These are phyloP conservation scores for Symbiodinium natans DNA, from an alignment of 73 alveolate genomes.

Conservation along the genomic window DNA sequence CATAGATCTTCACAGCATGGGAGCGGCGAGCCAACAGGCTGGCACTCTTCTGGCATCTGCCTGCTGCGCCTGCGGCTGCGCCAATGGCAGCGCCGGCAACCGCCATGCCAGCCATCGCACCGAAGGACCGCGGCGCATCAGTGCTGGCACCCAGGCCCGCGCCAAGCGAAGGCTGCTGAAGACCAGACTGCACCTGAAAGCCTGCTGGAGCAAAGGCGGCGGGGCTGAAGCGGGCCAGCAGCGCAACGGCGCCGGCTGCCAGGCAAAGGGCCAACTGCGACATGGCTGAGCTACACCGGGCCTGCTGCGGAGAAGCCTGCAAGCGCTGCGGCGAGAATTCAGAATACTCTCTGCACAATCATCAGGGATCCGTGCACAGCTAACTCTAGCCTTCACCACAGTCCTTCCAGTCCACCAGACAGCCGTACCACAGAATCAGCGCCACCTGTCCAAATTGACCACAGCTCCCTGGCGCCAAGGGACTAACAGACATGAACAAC, in stretches of 20 bases:
- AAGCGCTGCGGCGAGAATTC: neutral
- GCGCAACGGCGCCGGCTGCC: conserved; percentile 50
- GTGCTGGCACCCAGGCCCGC: conserved; percentile 5
- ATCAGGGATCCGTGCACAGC: no score
- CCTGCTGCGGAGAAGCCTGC: neutral
- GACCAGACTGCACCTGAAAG: conserved; percentile 28
- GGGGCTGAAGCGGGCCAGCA: conserved; percentile 39
- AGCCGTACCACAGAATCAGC: no score
- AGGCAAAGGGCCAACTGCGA: conserved; percentile 24
- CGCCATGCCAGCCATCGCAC: conserved; percentile 48
- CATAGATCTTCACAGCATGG: conserved; percentile 91
- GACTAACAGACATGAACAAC: no score
- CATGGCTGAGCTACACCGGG: neutral
- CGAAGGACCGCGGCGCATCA: neutral
- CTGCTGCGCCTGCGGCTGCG: conserved; percentile 48
- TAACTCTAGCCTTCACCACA: no score
- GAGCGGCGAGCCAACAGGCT: conserved; percentile 26
- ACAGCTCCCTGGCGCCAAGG: no score
- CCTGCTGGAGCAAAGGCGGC: conserved; percentile 50
- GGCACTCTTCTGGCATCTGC: conserved; percentile 29
- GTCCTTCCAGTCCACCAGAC: no score
- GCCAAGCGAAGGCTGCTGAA: conserved; percentile 3
- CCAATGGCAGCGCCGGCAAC: conserved; percentile 35
- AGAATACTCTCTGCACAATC: neutral
- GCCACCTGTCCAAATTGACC: no score